Base-by-base conservation (phyloP, 2,329 filamentous ascomycete species). In the Ciborinia camelliae region DNA sequence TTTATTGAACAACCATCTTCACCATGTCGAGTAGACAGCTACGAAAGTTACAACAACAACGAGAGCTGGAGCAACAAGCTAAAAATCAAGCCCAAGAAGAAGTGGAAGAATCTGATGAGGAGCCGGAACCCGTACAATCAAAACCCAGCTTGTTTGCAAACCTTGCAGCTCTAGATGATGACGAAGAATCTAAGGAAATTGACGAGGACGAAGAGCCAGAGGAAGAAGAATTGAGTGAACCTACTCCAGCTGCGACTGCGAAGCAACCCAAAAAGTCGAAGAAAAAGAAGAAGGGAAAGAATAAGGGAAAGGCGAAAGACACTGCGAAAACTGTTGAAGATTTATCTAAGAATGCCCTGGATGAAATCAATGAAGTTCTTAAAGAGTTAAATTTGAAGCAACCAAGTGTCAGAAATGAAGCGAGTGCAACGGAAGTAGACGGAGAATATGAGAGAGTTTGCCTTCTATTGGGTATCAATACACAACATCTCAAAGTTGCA, bases 401-500 rank as follows among this genome's bases (percentile, higher is more conserved):
- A 26, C 47, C 66, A 15, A 67, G 35, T 60, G 71, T 68, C 14
- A 60, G 64, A 18, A 41, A 68, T 10, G 58, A 57, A 18, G 61
- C 73, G 4, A 73, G 77, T 64, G 75, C 76, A 62, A 20, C 30
- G 3, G 51, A 41, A 23, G 58, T 43, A 23, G 55, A 60, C 47
- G 54, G 45, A 52, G 78, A 79, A 59, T 74, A 78, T 54, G 76
- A 83, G 57, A 81, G 80, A 66, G 66, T 80, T 67, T 84, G 75
- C 76, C 78, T 81, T 26, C 76, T 90, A 15, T 78, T 91, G 0
- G 78, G 82, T 3, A 79, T 91, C 60, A 87, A 90, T 70, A 85
- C 88, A 0, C 84, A 90, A 69, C 86, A 92, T 71, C 83, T 99
- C 14, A 93, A 94, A 74, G 91, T 91, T 9, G 82, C 89, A 43